Percentiles rank a stretch among this genome's conserved stretches.
phyloP scores from a whole-genome alignment of 2,329 filamentous ascomycete species.

The Podosphaera xanthii region DNA sequence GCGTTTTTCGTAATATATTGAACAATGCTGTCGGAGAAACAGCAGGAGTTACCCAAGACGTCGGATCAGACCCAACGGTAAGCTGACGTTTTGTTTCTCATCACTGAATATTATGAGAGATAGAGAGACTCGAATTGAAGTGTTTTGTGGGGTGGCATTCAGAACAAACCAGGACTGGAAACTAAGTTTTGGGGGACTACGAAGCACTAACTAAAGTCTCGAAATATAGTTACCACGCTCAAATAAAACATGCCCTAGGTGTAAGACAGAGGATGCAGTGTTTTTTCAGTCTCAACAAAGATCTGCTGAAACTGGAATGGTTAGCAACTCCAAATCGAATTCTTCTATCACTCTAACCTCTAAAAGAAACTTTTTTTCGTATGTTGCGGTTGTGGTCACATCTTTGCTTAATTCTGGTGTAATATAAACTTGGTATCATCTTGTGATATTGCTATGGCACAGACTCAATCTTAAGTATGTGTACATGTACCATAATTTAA shows the following conservation, averaged over 20 bases:
- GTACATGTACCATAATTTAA: too few relatives aligned
- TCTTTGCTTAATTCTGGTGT: conserved; percentile 34
- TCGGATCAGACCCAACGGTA: conserved; percentile 96
- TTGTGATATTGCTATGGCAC: conserved; percentile 2
- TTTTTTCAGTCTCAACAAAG: conserved; percentile 99
- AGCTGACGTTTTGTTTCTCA: conserved; percentile 27
- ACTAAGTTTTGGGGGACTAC: neutral
- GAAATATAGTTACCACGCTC: conserved; percentile 63
- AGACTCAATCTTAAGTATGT: neutral
- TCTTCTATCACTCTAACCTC: neutral
- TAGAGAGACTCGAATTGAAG: neutral
- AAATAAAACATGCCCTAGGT: conserved; percentile 65
- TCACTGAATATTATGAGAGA: neutral
- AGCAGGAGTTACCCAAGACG: conserved; percentile 90
- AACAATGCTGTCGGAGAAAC: conserved; percentile 84
- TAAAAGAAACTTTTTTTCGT: conserved; percentile 74
- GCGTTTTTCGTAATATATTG: conserved; percentile 87
- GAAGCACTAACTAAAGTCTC: conserved; percentile 18
- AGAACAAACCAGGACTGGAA: too few relatives aligned
- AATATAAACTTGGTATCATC: conserved; percentile 1
- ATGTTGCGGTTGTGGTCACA: conserved; percentile 80
- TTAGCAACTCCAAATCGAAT: conserved; percentile 23
- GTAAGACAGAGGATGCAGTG: conserved; percentile 72
- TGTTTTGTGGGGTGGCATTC: too few relatives aligned
- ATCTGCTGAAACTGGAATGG: conserved; percentile 94